Base-by-base conservation (phyloP, 306 rosid genomes). In the Begonia peltatifolia region DNA sequence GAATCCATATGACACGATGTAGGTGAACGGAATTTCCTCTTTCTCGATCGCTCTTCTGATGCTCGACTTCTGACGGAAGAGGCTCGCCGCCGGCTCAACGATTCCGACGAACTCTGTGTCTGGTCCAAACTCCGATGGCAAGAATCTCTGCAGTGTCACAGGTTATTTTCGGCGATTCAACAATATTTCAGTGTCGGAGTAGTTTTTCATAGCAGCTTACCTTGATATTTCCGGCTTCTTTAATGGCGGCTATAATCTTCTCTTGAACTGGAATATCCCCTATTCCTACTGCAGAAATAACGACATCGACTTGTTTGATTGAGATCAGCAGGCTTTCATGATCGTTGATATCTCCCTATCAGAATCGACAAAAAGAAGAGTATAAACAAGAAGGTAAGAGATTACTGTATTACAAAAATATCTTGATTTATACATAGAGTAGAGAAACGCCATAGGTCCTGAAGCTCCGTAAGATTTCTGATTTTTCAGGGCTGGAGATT, bases 111-210 rank as follows among this genome's bases (percentile, higher is more conserved):
- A 11, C n/a, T 64, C 80, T 57, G 52, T 68, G 42, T 74, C 70
- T 9, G 14, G 15, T 23, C 80, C 73, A 55, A 71, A 78, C 46
- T 71, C 80, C 0, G 78, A 74, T 9, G 77, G 75, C 10, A 78
- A n/a, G 18, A 78, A 78, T 41, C 80, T 70, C 80, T 74, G 66
- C 14, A 46, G 49, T 46, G 7, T 46, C 49, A 11, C 6, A 14
- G 15, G 15, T 46, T 14, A 46, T 46, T 11, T 6, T 14, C 13
- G 6, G 10, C 49, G 15, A 46, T 14, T 46, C 15, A 14, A 46
- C 15, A 46, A 46, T 46, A 1, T 11, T 14, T 46, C 49, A 46
- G 15, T 12, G 14, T 12, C 6, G 52, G 16, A 48, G 6, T 48
- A 13, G 52, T 12, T 9, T 13, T 48, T 48, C 20, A 48, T 6